Conservation (phyloP, 2,329 filamentous ascomycete species). For the Juglanconis juglandina region DNA sequence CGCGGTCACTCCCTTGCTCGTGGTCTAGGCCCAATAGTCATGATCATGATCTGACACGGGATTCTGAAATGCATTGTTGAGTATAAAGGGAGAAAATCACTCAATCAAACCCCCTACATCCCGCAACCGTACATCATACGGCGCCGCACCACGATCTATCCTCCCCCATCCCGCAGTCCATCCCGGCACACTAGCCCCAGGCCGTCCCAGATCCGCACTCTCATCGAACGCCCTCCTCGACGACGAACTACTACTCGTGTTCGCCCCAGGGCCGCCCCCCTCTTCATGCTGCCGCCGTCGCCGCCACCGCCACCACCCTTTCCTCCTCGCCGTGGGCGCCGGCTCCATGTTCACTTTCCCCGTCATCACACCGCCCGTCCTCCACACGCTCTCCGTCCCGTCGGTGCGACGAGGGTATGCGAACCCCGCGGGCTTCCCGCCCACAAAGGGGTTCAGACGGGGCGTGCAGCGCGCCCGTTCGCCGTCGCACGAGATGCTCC, state of each 20-base stretch:
- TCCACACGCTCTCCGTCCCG: conserved; percentile 24
- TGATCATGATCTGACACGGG: too few relatives aligned
- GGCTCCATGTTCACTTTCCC: conserved; percentile 16
- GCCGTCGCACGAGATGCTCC: conserved; percentile 39
- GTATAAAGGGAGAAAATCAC: conserved; percentile 3
- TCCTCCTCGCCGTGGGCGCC: conserved; percentile 18
- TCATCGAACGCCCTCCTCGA: conserved; percentile 21
- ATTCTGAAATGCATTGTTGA: too few relatives aligned
- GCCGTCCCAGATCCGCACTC: conserved; percentile 7
- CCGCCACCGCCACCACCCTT: conserved; percentile 17
- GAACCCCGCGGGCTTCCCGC: conserved; percentile 52
- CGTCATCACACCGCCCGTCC: conserved; percentile 28
- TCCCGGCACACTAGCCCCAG: conserved; percentile 29
- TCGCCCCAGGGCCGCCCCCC: background rate
- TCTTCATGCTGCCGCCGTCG: conserved; percentile 19
- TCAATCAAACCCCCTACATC: conserved; percentile 34
- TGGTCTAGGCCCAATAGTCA: too few relatives aligned
- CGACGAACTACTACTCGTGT: conserved; percentile 13
- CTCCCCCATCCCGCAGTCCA: conserved; percentile 40
- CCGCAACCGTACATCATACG: conserved; percentile 34
- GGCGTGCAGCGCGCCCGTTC: conserved; percentile 23
- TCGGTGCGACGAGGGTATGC: conserved; percentile 35
- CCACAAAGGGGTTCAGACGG: conserved; percentile 45
- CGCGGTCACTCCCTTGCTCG: too few relatives aligned
- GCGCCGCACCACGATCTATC: conserved; percentile 31